These are phyloP conservation scores for Trifolium subterraneum DNA, from an alignment of 306 rosid genomes.

Conservation along the genomic window DNA sequence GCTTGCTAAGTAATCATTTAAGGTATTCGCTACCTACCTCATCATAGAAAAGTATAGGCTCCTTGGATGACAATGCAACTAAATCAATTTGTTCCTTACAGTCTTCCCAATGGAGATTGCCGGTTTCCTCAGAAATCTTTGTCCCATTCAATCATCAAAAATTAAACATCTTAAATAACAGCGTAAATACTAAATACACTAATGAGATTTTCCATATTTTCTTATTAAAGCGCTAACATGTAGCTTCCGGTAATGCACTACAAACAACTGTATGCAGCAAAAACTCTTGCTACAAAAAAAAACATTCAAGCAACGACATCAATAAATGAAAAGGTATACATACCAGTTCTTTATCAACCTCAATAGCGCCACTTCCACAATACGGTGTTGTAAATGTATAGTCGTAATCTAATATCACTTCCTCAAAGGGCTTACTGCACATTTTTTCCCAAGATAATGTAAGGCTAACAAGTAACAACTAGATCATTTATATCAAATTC, in stretches of 20 bases:
- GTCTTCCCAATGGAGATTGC: constrained; percentile 76
- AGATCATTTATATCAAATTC: constrained; percentile 22
- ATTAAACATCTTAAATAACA: constrained; percentile 23
- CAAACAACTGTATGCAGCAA: constrained; percentile 1
- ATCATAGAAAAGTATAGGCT: constrained; percentile 95
- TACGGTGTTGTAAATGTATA: constrained; percentile 96
- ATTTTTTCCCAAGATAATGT: constrained; percentile 42
- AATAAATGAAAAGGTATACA: constrained; percentile 24
- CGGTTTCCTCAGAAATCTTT: constrained; percentile 50
- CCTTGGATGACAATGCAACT: constrained; percentile 79
- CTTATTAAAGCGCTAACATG: not conserved
- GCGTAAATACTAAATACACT: constrained; percentile 8
- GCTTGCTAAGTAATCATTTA: constrained; percentile 18
- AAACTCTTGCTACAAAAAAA: constrained; percentile 12
- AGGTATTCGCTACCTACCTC: constrained; percentile 67
- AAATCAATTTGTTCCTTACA: constrained; percentile 80
- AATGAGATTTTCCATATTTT: not conserved
- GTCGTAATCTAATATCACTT: constrained; percentile 91
- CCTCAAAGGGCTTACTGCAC: constrained; percentile 87
- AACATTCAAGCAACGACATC: not conserved
- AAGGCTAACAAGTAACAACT: constrained; percentile 44
- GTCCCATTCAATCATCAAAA: constrained; percentile 49
- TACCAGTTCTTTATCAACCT: constrained; percentile 64
- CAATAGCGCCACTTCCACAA: constrained; percentile 74
- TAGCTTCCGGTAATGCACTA: not conserved